Base-by-base conservation (phyloP, 306 rosid species). In the Acmispon strigosus region DNA sequence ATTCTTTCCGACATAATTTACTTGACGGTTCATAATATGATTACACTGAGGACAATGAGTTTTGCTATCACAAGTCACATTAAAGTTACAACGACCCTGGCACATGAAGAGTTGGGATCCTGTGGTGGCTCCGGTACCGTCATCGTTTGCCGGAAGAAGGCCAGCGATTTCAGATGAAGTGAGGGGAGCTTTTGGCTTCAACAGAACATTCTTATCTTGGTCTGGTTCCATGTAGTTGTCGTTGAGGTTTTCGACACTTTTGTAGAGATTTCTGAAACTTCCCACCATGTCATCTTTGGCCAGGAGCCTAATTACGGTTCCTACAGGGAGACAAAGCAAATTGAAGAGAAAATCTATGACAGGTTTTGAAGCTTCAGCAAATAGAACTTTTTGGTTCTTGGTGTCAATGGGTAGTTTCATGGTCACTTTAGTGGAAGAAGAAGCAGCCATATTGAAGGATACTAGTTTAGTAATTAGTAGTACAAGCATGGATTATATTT, bases 341-440 rank as follows among this genome's bases (percentile, higher is more conserved):
- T 42, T 59, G 9, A 87, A 70, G 1, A 89, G 81, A 27, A 89
- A 83, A 47, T 83, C 88, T 6, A 59, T 7, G 0, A 86, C 83
- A 2, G 34, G 59, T 22, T 88, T 88, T 0, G 83, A 75, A 0
- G 86, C 83, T 71, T 87, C 90, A 0, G 82, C 92, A 9, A 65
- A 85, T 0, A 83, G 45, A 2, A 85, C 72, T 53, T 27, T 81
- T 0, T 79, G 10, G 0, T 55, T 7, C 10, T 66, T 79, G 9
- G 55, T 8, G 51, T 87, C 86, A 0, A 85, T 24, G 0, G 83
- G 66, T 24, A 85, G 81, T 45, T 84, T 87, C 17, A 82, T 0
- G 9, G 49, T 70, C 37, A 76, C 4, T 18, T 55, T 24, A 9
- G 82, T 0, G 6, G 79, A 22, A 4, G 56, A 22, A 1, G 56